phyloP scores from a whole-genome alignment of 257 asterid genomes.

The Eustoma russellianum region DNA sequence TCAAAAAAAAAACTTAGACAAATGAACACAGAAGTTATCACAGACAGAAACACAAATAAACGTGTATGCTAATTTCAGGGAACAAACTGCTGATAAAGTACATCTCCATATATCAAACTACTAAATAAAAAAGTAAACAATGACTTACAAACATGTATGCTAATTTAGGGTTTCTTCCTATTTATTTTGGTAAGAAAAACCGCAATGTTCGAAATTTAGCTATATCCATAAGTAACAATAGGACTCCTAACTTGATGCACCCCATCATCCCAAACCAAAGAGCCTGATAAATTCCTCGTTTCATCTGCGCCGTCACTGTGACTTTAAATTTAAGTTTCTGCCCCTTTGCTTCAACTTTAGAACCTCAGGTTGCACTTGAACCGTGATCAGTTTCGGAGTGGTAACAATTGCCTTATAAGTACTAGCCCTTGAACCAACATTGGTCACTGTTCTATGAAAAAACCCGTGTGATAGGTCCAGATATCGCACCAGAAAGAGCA shows the following conservation, averaged over 20 bases:
- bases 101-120: too few relatives aligned
- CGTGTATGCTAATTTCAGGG: too few relatives aligned
- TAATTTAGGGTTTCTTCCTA: too few relatives aligned
- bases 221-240: slow-evolving; percentile 32
- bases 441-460: slow-evolving; percentile 12
- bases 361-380: slow-evolving; percentile 26
- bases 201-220: too few relatives aligned
- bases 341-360: slow-evolving; percentile 36
- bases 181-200: too few relatives aligned
- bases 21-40: too few relatives aligned
- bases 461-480: slow-evolving; percentile 3
- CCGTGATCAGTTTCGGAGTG: neutral
- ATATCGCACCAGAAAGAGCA: slow-evolving; percentile 4
- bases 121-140: too few relatives aligned
- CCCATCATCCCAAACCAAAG: slow-evolving; percentile 35
- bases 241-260: slow-evolving; percentile 38
- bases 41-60: too few relatives aligned
- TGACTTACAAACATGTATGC: too few relatives aligned
- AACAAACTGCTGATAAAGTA: too few relatives aligned
- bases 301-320: slow-evolving; percentile 31
- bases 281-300: slow-evolving; percentile 43
- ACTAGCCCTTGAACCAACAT: slow-evolving; percentile 9
- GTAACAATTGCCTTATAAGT: neutral
- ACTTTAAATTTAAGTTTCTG: slow-evolving; percentile 41
- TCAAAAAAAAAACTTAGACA: too few relatives aligned